These are phyloP conservation scores for Syncephalis plumigaleata DNA, from an alignment of 371 early-diverging fungal genomes.

Conservation along the genomic window DNA sequence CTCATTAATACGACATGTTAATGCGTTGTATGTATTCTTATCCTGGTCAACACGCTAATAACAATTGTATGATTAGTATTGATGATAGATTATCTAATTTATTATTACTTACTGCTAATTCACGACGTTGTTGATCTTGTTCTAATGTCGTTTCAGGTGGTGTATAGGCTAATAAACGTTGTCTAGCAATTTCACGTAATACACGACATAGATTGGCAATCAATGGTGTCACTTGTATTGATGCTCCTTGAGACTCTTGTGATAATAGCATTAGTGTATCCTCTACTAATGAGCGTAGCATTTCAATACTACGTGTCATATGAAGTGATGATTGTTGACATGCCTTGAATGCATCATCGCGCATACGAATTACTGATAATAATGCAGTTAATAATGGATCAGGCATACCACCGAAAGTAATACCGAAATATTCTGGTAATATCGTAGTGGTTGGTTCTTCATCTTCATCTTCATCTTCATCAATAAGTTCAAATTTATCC, in stretches of 20 bases:
- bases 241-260: no score
- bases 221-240: no score
- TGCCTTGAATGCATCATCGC: neutral
- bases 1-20: slow-evolving; percentile 1
- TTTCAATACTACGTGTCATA: neutral
- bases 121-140: neutral
- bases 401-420: neutral
- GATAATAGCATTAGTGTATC: neutral
- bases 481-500: neutral
- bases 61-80: neutral
- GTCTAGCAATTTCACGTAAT: no score
- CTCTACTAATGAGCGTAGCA: neutral
- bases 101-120: neutral
- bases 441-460: neutral
- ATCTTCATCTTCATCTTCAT: neutral
- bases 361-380: neutral
- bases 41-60: neutral
- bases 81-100: no score
- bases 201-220: no score
- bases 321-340: neutral
- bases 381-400: neutral
- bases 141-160: neutral
- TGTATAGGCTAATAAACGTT: neutral
- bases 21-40: neutral
- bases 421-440: neutral